phyloP scores from a whole-genome alignment of 768 basidiomycete species.

The Tulasnella sp. region DNA sequence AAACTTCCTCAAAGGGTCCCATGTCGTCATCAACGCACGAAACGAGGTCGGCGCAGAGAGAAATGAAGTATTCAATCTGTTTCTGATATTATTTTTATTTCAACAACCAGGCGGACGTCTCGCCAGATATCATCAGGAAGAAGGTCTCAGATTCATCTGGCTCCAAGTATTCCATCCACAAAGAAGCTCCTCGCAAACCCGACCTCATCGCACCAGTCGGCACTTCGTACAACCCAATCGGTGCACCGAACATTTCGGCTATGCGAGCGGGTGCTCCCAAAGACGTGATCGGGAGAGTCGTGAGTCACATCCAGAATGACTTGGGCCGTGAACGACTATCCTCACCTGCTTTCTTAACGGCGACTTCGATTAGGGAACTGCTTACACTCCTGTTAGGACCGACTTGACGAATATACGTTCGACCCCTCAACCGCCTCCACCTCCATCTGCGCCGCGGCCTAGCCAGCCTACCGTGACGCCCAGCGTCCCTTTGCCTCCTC shows the following conservation, averaged over 20 bases:
- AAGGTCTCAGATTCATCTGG: constrained; percentile 83
- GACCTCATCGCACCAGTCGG: constrained; percentile 79
- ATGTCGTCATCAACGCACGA: constrained; percentile 77
- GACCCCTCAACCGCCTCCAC: constrained; percentile 20
- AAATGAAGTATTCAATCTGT: background rate
- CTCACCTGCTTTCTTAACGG: background rate
- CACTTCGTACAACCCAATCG: constrained; percentile 63
- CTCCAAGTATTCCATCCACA: constrained; percentile 79
- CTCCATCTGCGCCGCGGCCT: constrained; percentile 30
- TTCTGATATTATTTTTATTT: background rate
- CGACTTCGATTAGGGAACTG: constrained; percentile 21
- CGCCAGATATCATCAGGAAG: constrained; percentile 68
- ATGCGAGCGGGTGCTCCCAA: constrained; percentile 21
- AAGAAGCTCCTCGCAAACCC: constrained; percentile 56
- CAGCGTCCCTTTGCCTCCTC: constrained; percentile 28
- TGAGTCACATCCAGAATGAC: background rate
- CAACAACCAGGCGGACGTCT: constrained; percentile 55
- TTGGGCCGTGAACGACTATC: background rate
- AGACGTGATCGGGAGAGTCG: constrained; percentile 19
- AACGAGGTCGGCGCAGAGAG: constrained; percentile 50
- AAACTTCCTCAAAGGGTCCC: constrained; percentile 68
- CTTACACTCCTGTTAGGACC: constrained; percentile 21
- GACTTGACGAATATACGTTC: constrained; percentile 32
- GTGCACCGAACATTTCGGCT: constrained; percentile 50
- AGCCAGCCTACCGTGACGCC: constrained; percentile 35